A percentile compares a stretch with the other conserved stretches of the same genome.
phyloP scores from a whole-genome alignment of 1,284 basidiomycete species.

The Ceratobasidium sp. region DNA sequence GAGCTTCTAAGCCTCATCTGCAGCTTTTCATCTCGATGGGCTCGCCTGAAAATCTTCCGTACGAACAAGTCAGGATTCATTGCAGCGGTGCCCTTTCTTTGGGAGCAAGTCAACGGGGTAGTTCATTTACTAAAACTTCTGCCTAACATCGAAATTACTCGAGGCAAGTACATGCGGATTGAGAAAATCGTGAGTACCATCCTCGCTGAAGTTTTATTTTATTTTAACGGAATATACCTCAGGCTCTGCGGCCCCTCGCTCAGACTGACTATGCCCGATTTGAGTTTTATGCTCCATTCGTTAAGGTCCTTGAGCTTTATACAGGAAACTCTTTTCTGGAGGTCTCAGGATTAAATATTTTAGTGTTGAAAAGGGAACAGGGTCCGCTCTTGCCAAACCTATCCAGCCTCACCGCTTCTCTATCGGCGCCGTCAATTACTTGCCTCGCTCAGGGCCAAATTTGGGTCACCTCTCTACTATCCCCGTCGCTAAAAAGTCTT shows the following conservation, averaged over 20 bases:
- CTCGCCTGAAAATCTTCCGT: background rate
- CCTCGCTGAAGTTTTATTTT: background rate
- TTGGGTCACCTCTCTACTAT: too few relatives aligned
- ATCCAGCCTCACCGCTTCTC: background rate
- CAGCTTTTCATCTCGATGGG: background rate
- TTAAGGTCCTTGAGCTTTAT: background rate
- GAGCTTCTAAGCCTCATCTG: background rate
- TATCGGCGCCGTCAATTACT: background rate
- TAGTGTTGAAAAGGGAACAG: background rate
- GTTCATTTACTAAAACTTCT: background rate
- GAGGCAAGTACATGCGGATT: background rate
- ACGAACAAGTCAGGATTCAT: background rate
- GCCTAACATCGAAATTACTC: background rate
- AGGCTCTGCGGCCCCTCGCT: background rate
- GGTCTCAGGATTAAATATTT: too few relatives aligned
- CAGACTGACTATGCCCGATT: background rate
- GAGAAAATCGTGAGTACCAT: background rate
- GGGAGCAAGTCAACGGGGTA: background rate
- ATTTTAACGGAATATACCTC: background rate
- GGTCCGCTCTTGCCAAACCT: constrained; percentile 2
- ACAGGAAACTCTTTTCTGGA: background rate
- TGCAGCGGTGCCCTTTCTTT: background rate
- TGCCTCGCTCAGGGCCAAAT: background rate
- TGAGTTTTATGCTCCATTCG: background rate
- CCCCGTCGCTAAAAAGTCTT: background rate